phyloP scores from a whole-genome alignment of 768 basidiomycete genomes.

The Tylopilus cervinicoccineus region DNA sequence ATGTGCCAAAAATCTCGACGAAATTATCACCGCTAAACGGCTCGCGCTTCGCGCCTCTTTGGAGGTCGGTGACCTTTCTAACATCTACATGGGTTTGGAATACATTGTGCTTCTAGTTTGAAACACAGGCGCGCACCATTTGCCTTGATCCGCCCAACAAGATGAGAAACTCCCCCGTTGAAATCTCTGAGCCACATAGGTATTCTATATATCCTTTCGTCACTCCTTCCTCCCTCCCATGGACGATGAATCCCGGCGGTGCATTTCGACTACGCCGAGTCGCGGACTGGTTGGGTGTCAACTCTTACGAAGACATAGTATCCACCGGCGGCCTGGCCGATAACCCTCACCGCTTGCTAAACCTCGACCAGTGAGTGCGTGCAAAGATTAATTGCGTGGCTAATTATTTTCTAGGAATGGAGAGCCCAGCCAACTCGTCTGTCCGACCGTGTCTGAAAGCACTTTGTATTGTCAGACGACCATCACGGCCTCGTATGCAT shows the following conservation, averaged over 20 bases:
- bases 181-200: conserved; percentile 30
- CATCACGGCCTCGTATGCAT: conserved; percentile 40
- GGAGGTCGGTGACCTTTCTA: conserved; percentile 39
- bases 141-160: conserved; percentile 31
- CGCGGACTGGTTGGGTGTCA: conserved; percentile 51
- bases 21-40: conserved; percentile 45
- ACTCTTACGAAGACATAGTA: conserved; percentile 31
- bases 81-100: conserved; percentile 5
- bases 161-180: conserved; percentile 23
- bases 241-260: conserved; percentile 40
- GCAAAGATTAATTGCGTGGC: not conserved
- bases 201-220: conserved; percentile 73
- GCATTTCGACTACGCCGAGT: conserved; percentile 61
- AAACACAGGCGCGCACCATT: conserved; percentile 14
- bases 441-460: not conserved
- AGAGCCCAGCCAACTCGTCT: conserved; percentile 13
- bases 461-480: conserved; percentile 10
- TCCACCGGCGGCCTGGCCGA: conserved; percentile 38
- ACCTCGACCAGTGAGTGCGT: conserved; percentile 34
- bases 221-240: conserved; percentile 45
- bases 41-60: conserved; percentile 48
- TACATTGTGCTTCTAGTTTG: conserved; percentile 11
- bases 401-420: conserved; percentile 17
- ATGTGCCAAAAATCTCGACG: conserved; percentile 41
- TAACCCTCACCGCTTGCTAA: conserved; percentile 33